Percentiles rank a stretch among this genome's conserved stretches.
Evolutionary conservation across 306 rosid genomes (phyloP).

Genomic region (Dalbergia cultrata): DNA sequence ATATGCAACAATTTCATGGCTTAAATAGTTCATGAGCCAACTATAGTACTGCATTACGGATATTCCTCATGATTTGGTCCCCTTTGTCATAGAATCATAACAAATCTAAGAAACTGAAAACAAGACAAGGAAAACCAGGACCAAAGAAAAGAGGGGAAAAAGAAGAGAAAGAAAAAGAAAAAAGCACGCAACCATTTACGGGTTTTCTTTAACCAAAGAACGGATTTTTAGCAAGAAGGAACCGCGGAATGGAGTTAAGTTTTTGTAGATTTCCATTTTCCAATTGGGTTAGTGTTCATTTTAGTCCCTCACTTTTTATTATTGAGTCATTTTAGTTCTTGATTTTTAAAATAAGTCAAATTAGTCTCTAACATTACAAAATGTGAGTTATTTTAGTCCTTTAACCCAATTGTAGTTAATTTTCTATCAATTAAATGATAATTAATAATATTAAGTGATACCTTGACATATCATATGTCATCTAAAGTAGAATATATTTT

Average conservation of each 20-base stretch:
- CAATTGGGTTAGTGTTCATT: no score
- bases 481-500: no score
- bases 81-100: constrained; percentile 8
- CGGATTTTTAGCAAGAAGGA: constrained; percentile 22
- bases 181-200: constrained; percentile 30
- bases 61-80: constrained; percentile 12
- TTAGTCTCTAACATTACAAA: no score
- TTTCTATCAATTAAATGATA: no score
- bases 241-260: constrained; percentile 12
- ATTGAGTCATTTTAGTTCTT: no score
- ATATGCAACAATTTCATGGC: constrained; percentile 31
- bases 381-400: no score
- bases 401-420: no score
- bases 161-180: background rate
- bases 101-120: background rate
- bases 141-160: background rate
- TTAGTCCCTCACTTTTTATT: no score
- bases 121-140: constrained; percentile 25
- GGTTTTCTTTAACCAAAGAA: constrained; percentile 37
- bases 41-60: constrained; percentile 54
- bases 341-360: no score
- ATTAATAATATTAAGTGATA: no score
- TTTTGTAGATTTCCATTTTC: constrained; percentile 41
- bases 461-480: no score
- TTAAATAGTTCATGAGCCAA: constrained; percentile 34